Conservation (phyloP, 345 rosid genomes). For the Lumnitzera littorea region DNA sequence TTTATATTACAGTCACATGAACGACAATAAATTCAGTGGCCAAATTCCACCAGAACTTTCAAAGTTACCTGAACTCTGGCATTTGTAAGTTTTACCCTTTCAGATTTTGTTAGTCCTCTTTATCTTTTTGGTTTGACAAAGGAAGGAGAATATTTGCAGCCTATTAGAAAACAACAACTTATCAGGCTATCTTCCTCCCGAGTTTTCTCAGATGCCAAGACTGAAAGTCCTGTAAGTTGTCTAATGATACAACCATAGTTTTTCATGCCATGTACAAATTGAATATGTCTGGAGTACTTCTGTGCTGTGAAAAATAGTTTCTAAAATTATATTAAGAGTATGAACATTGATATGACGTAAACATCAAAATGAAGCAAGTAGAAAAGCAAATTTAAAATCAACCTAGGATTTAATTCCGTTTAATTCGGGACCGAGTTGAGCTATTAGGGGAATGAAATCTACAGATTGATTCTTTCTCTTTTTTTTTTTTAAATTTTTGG, state of each 20-base stretch:
- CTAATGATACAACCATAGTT: slow-evolving; percentile 1
- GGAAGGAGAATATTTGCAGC: slow-evolving; percentile 33
- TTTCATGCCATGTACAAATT: too few relatives aligned
- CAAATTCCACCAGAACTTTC: slow-evolving; percentile 80
- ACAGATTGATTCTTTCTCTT: too few relatives aligned
- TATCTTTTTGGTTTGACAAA: slow-evolving; percentile 1
- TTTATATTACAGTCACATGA: slow-evolving; percentile 77
- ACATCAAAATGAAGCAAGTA: too few relatives aligned
- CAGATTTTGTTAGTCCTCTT: background rate
- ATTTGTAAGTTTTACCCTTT: slow-evolving; percentile 59
- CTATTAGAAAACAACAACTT: slow-evolving; percentile 94
- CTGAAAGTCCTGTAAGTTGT: slow-evolving; percentile 70
- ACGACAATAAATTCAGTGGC: slow-evolving; percentile 91
- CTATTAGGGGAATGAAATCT: too few relatives aligned
- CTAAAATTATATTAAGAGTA: background rate
- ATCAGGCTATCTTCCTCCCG: slow-evolving; percentile 75
- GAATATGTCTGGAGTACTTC: too few relatives aligned
- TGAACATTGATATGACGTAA: too few relatives aligned
- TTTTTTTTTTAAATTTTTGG: too few relatives aligned
- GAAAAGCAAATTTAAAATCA: too few relatives aligned
- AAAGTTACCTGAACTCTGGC: slow-evolving; percentile 58
- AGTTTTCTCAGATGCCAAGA: slow-evolving; percentile 51
- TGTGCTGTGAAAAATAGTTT: too few relatives aligned
- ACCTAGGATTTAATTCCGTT: too few relatives aligned
- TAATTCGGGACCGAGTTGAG: too few relatives aligned